Evolutionary conservation across 148 eudicot species (phyloP).

Genomic region (Camellia granthamiana): DNA sequence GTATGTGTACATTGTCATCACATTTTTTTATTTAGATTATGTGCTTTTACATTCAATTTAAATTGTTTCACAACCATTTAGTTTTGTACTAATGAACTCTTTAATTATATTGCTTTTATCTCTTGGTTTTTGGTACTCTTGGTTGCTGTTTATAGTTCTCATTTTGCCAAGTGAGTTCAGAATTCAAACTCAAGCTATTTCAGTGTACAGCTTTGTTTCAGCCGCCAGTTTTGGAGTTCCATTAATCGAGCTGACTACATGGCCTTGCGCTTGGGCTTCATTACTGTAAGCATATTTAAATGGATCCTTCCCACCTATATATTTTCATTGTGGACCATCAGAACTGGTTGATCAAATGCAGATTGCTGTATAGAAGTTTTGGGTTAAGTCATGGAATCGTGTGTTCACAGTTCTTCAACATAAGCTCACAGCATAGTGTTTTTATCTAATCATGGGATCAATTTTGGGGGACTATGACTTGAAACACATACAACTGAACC

Average conservation of each 20-base stretch:
- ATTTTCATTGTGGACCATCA: background rate
- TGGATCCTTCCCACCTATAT: background rate
- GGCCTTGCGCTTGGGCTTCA: conserved; percentile 66
- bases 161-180: background rate
- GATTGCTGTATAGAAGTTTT: background rate
- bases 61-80: background rate
- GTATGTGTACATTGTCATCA: background rate
- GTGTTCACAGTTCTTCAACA: background rate
- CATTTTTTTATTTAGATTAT: background rate
- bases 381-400: background rate
- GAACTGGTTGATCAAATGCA: background rate
- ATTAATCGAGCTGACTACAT: conserved; percentile 65
- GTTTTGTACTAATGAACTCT: background rate
- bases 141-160: background rate
- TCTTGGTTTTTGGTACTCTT: background rate
- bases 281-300: conserved; percentile 46
- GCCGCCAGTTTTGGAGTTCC: conserved; percentile 81
- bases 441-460: background rate
- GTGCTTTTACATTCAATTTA: background rate
- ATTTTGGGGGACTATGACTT: background rate
- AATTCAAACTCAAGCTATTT: conserved; percentile 24
- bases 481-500: background rate
- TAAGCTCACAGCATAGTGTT: background rate
- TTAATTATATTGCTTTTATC: background rate
- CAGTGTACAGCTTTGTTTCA: conserved; percentile 74